Conservation (phyloP, 805 yeast species). For the Grigorovia transvaalensis region DNA sequence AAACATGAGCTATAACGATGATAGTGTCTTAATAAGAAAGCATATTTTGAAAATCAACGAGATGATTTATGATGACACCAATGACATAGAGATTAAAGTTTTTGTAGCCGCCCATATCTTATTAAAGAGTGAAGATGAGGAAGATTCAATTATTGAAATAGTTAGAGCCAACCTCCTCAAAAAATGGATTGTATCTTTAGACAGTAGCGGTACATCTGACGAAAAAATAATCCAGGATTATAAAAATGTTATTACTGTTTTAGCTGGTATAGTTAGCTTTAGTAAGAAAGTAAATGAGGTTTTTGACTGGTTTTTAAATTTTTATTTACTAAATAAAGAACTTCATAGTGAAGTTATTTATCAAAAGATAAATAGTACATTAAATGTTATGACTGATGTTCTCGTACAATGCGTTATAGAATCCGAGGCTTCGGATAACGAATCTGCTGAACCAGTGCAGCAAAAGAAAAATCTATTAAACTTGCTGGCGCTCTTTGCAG, state of each 20-base stretch:
- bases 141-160: conserved; percentile 39
- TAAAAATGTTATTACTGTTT: conserved; percentile 21
- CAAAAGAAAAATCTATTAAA: conserved; percentile 5
- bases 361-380: conserved; percentile 6
- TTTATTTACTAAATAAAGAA: conserved; percentile 31
- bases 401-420: conserved; percentile 22
- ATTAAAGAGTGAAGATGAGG: conserved; percentile 58
- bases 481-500: conserved; percentile 46
- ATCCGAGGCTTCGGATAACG: conserved; percentile 23
- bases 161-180: conserved; percentile 32
- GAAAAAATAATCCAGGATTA: conserved; percentile 8
- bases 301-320: conserved; percentile 40
- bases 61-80: conserved; percentile 34
- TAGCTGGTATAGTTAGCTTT: conserved; percentile 31
- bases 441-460: conserved; percentile 1
- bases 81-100: conserved; percentile 27
- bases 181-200: conserved; percentile 28
- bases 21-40: conserved; percentile 54
- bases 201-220: conserved; percentile 4
- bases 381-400: conserved; percentile 13
- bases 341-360: conserved; percentile 9
- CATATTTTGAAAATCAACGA: conserved; percentile 46
- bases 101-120: conserved; percentile 44
- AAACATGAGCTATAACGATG: conserved; percentile 39
- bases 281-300: conserved; percentile 34